Evolutionary conservation across 768 basidiomycete species (phyloP).

Genomic region (Pleurotus djamor): DNA sequence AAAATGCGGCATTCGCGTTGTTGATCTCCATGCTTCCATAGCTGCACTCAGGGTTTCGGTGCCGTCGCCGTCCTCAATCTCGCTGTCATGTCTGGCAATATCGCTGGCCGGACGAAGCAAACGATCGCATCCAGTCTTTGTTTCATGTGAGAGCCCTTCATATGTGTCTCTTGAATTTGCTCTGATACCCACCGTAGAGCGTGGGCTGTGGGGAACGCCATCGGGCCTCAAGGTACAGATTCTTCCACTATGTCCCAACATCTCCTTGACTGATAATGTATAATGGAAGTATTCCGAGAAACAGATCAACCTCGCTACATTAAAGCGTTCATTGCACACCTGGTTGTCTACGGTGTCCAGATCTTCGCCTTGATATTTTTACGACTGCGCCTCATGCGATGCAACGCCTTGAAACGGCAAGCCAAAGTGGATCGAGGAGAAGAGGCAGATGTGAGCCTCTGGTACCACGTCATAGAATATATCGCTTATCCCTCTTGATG

Average conservation of each 20-base stretch:
- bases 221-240: constrained; percentile 37
- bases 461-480: not conserved
- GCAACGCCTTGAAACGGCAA: constrained; percentile 36
- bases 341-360: constrained; percentile 45
- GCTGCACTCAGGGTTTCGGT: constrained; percentile 44
- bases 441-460: constrained; percentile 24
- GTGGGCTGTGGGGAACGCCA: constrained; percentile 51
- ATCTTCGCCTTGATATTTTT: constrained; percentile 32
- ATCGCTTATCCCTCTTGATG: constrained; percentile 14
- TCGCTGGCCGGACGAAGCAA: constrained; percentile 51
- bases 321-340: constrained; percentile 43
- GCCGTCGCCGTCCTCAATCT: constrained; percentile 45
- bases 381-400: constrained; percentile 39
- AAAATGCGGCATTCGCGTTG: not conserved
- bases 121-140: constrained; percentile 44
- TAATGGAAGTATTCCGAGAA: constrained; percentile 35
- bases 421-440: constrained; percentile 28
- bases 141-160: constrained; percentile 31
- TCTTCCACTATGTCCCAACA: not conserved
- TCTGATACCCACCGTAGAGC: constrained; percentile 21
- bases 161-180: not conserved
- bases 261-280: not conserved
- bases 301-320: constrained; percentile 45
- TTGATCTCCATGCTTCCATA: constrained; percentile 11
- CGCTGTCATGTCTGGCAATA: constrained; percentile 43